Base-by-base conservation (phyloP, 768 basidiomycete genomes). In the Clathrus columnatus region DNA sequence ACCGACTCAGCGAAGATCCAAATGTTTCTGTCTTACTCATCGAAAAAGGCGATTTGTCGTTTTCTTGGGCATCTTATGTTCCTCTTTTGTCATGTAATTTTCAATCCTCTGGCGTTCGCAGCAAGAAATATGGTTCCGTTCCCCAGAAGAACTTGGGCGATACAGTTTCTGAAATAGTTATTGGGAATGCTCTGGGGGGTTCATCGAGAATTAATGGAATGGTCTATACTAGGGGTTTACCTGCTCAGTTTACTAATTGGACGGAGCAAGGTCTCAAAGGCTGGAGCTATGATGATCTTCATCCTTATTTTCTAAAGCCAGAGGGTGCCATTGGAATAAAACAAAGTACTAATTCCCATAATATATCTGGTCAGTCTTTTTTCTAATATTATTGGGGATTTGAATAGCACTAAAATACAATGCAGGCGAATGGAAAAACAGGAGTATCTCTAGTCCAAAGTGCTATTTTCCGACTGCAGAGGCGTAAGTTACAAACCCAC, bases 1-100 rank as follows among this genome's bases (percentile, higher is more conserved):
- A 79, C 3, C 73, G 83, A 14, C 65, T 85, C 7, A 75, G 73
- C 7, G 82, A 84, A 65, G 73, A 82, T 57, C 75, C 79, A 0
- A 67, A 66, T 1, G 62, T 82, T 17, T 70, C 73, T 3, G 80
- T 84, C 18, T 70, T 84, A 17, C 63, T 84, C 0, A 63, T 84
- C 1, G 83, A 84, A 62, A 75, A 80, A 27, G 83, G 83, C 1
- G 68, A 68, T 14, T n/a, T n/a, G n/a, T 11, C 46, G 16, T 18
- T 47, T 3, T 11, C 62, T 0, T 71, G 64, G 64, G 56, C 59
- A 4, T 61, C 67, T 29, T 62, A 64, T 24, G 62, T 65, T 16
- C 70, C 70, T 11, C 55, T 71, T 30, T 59, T 68, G n/a, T 71
- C 69, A 1, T 58, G 58, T n/a, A 58, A 70, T 57, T 63, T 61